Evolutionary conservation across 2,329 filamentous ascomycete genomes (phyloP).

Genomic region (Cadophora sp.): DNA sequence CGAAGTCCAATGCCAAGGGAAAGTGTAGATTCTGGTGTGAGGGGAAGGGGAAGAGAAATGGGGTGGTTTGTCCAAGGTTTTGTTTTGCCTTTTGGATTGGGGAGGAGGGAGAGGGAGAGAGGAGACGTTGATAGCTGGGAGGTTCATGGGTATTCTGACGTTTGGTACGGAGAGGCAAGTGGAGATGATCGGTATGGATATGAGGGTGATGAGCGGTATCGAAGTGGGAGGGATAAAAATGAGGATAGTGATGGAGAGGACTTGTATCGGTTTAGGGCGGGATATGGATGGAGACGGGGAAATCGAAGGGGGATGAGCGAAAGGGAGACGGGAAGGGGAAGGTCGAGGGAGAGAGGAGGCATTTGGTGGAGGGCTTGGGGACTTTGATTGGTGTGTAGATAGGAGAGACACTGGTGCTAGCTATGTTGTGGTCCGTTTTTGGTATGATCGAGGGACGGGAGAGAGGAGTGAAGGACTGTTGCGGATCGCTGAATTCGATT

Average conservation of each 20-base stretch:
- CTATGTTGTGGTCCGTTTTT: too few species aligned
- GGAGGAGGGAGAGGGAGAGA: neutral
- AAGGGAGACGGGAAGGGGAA: neutral
- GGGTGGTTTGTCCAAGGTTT: slow-evolving; percentile 3
- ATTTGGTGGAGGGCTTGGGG: slow-evolving; percentile 2
- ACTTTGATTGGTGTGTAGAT: neutral
- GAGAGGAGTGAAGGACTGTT: too few species aligned
- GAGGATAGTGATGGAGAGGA: neutral
- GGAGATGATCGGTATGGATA: neutral
- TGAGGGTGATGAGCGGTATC: neutral
- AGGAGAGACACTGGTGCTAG: neutral
- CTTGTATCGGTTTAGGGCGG: neutral
- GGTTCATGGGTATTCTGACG: neutral
- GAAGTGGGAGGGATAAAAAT: neutral
- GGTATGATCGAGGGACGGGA: neutral
- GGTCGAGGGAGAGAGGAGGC: neutral
- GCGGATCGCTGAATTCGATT: neutral
- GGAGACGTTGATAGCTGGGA: neutral
- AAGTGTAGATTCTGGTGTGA: neutral
- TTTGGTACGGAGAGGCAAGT: neutral
- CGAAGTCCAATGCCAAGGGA: neutral
- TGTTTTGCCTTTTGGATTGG: neutral
- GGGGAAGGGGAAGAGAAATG: neutral
- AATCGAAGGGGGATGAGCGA: neutral
- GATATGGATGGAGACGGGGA: neutral